Evolutionary conservation across 148 eudicot genomes (phyloP), one percentile per base, ranked within the genome.

Genomic region (Pharnaceum exiguum): DNA sequence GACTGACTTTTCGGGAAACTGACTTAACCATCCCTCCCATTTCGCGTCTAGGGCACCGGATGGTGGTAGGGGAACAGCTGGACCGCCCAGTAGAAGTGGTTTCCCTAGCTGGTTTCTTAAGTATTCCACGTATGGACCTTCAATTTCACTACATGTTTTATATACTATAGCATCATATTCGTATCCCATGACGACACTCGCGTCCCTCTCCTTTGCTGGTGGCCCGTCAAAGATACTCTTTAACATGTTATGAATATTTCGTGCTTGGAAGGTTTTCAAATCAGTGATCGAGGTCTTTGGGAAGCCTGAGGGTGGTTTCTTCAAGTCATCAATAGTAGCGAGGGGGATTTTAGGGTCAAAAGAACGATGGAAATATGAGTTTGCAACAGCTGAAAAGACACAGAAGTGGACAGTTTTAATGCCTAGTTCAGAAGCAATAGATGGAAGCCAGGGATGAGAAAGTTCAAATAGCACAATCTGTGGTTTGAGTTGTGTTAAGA

Each of bases 401-500:
- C 71, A 58, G 71, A 65, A 81, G 21, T 47, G 45, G 4, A 71
- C 67, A 2, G 82, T 55, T 48, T 75, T 77, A 32, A 81, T 66
- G 0, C 82, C 78, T 1, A 75, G 57, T 28, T 75, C 26, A 7
- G 71, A 65, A 2, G 82, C 82, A 10, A 81, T 5, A 23, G 51
- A 8, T 0, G 86, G 86, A 10, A 81, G 56, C 86, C 82, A 81
- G 17, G 55, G 32, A 2, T 81, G 82, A 0, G 75, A 77, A 21
- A 77, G 77, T 51, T 81, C 86, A 28, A 69, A 71, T 30, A 81
- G 18, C 27, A 81, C 64, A 1, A 69, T 42, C 24, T 77, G 49
- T 21, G 80, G 86, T 40, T 56, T 43, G 37, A 77, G 75, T 8
- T 66, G 32, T 9, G 73, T 16, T 35, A 81, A 58, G 2, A 74